These are phyloP conservation scores for Lactarius tabidus DNA, from an alignment of 768 basidiomycete species.

Conservation along the genomic window DNA sequence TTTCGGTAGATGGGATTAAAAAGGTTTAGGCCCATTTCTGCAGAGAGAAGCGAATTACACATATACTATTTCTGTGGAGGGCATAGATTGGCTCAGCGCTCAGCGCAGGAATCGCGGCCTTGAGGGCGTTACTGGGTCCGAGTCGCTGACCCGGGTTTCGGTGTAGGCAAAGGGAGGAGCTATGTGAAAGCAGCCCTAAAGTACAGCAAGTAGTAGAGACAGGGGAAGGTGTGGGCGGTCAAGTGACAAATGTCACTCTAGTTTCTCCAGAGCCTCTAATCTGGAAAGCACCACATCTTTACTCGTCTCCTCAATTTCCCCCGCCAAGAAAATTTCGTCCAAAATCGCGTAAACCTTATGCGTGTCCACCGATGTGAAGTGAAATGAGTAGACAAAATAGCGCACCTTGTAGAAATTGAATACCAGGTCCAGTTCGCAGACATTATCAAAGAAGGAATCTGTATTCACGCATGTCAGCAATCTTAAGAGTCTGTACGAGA, in stretches of 20 bases:
- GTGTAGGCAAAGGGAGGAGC: neutral
- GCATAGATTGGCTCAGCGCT: neutral
- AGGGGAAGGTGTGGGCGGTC: neutral
- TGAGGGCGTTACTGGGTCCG: neutral
- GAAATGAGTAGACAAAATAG: neutral
- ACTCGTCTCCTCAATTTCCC: slow-evolving; percentile 97
- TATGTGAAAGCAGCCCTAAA: neutral
- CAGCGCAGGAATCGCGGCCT: neutral
- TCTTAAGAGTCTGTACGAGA: neutral
- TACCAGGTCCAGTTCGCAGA: slow-evolving; percentile 95
- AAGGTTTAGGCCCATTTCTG: neutral
- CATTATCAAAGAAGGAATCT: slow-evolving; percentile 99
- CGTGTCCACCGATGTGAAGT: neutral
- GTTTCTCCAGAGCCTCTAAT: slow-evolving; percentile 88
- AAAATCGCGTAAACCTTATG: slow-evolving; percentile 92
- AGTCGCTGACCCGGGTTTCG: neutral
- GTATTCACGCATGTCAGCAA: slow-evolving; percentile 13
- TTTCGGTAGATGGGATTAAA: neutral
- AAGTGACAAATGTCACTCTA: slow-evolving; percentile 53
- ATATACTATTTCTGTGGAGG: neutral
- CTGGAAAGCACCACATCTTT: slow-evolving; percentile 92
- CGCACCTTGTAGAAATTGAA: slow-evolving; percentile 97
- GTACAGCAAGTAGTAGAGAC: neutral
- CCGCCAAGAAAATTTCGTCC: slow-evolving; percentile 97
- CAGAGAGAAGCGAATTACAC: neutral